A percentile compares a stretch with the other conserved stretches of the same genome.
These are phyloP conservation scores for Luvunga scandens DNA, from an alignment of 345 rosid genomes.

Conservation along the genomic window DNA sequence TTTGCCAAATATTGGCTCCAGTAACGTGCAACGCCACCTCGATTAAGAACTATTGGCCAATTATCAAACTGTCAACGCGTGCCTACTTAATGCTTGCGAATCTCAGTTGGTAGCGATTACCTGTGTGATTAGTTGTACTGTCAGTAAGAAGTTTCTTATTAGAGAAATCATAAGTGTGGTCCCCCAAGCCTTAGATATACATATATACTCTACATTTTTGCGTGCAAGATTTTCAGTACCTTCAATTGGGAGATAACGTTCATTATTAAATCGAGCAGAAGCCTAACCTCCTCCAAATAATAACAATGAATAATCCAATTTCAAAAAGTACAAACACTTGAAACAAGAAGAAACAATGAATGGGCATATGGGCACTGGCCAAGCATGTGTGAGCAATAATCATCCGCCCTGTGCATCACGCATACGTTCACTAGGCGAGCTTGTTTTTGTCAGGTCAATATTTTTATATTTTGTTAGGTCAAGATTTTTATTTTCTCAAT, in stretches of 20 bases:
- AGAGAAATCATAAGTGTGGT: not conserved
- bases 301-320: not conserved
- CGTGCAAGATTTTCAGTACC: not conserved
- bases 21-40: slow-evolving; percentile 1
- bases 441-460: not conserved
- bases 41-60: not conserved
- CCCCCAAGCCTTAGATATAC: not conserved
- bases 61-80: slow-evolving; percentile 7
- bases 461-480: not conserved
- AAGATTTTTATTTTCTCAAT: not conserved
- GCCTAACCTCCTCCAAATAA: not conserved
- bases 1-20: not conserved
- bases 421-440: not conserved
- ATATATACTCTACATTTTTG: not conserved
- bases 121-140: not conserved
- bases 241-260: not conserved
- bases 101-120: slow-evolving; percentile 9
- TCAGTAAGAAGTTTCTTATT: slow-evolving; percentile 12
- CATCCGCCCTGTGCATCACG: not conserved
- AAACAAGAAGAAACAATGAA: slow-evolving; percentile 30
- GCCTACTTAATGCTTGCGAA: slow-evolving; percentile 6
- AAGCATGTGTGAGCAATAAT: slow-evolving; percentile 30
- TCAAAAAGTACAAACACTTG: slow-evolving; percentile 24
- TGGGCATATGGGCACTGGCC: slow-evolving; percentile 17
- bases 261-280: not conserved